These are phyloP conservation scores for Amanita pseudoporphyria DNA, from an alignment of 768 basidiomycete species.

Conservation along the genomic window DNA sequence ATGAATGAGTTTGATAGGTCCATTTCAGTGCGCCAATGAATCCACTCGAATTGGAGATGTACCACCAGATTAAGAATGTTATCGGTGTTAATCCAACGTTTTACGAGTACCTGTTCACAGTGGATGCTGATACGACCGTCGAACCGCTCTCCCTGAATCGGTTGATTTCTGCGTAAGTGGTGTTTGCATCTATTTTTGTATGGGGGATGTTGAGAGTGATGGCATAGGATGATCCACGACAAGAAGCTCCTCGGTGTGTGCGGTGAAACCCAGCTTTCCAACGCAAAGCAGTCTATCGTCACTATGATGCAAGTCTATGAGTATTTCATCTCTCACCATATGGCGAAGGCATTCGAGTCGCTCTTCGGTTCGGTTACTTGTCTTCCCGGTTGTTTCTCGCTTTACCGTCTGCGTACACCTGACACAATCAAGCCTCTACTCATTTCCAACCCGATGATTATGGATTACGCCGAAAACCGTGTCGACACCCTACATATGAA, in stretches of 20 bases:
- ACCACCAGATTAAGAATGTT: slow-evolving; percentile 99
- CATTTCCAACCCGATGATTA: slow-evolving; percentile 82
- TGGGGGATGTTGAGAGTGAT: slow-evolving; percentile 1
- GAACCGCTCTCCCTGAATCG: slow-evolving; percentile 82
- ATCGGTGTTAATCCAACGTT: slow-evolving; percentile 98
- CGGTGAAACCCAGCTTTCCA: slow-evolving; percentile 89
- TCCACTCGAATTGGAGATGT: slow-evolving; percentile 95
- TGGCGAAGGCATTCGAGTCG: slow-evolving; percentile 97
- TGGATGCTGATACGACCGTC: slow-evolving; percentile 94
- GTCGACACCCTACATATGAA: slow-evolving; percentile 99
- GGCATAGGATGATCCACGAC: slow-evolving; percentile 86
- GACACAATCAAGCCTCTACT: slow-evolving; percentile 95
- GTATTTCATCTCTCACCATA: slow-evolving; percentile 98
- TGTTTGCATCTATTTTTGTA: not conserved
- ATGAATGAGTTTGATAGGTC: slow-evolving; percentile 41
- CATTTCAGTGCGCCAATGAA: slow-evolving; percentile 97
- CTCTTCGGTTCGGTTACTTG: slow-evolving; percentile 98
- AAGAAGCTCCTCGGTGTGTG: slow-evolving; percentile 91
- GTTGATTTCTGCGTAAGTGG: slow-evolving; percentile 82
- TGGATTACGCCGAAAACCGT: slow-evolving; percentile 92
- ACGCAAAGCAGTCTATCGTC: slow-evolving; percentile 89
- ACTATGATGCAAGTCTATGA: slow-evolving; percentile 99
- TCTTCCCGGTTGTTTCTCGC: slow-evolving; percentile 97
- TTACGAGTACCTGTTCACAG: slow-evolving; percentile 91
- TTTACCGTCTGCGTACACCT: slow-evolving; percentile 89